Base-by-base conservation (phyloP, 2,329 filamentous ascomycete species). In the Penicillium sp. region DNA sequence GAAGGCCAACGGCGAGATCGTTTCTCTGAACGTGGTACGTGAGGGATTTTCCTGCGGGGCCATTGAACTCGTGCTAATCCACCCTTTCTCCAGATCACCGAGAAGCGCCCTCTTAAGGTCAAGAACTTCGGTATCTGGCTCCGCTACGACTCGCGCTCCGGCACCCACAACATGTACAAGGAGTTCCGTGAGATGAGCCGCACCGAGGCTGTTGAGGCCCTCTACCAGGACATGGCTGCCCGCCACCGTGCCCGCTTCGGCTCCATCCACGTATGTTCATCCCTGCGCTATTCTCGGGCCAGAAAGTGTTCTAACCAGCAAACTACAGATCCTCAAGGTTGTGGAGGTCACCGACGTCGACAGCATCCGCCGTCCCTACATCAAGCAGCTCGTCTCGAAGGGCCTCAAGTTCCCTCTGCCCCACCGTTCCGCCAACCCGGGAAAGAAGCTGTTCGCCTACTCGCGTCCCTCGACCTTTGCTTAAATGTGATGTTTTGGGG, bases 101-200 rank as follows among this genome's bases (percentile, higher is more conserved):
- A 98, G 89, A 97, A 97, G 86, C 89, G 88, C 75, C 93, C 93
- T 67, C 80, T 90, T 70, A 96, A 95, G 82, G 90, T 98, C 83
- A 98, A 98, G 89, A 98, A 96, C 87, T 97, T 98, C 73, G 93
- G 93, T 74, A 84, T 98, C 83, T 98, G 94, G 94, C 85, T 98
- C 78, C 90, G 94, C 72, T 98, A 98, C 80, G 91, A 98, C 79
- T 98, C 94, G 53, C 91, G 93, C 76, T 97, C 93, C 65, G 93
- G 93, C 66, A 98, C 93, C 67, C 93, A 98, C 89, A 98, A 98
- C 86, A 98, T 98, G 93, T 98, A 98, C 88, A 97, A 97, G 85
- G 93, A 98, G 85, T 97, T 96, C 86, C 87, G 93, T 72, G 93
- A 97, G 82, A 87, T 97, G 82, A 91, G 87, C 71, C 83, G 93